Conservation (phyloP, 2,329 filamentous ascomycete species). For the Fonsecaea erecta region DNA sequence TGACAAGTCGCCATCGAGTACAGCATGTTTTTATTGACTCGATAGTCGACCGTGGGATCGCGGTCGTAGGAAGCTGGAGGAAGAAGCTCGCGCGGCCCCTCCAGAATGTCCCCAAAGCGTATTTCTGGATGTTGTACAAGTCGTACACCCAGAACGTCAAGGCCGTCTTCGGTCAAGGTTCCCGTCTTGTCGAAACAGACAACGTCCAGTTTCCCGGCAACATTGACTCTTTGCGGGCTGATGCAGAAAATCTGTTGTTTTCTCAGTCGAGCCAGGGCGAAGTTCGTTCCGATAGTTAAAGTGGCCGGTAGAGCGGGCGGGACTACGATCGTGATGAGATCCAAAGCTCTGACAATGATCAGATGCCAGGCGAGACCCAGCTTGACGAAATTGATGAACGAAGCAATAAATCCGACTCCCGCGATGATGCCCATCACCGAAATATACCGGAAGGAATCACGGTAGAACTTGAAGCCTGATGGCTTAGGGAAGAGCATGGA, state of each 20-base stretch:
- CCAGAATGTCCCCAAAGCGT: conserved; percentile 73
- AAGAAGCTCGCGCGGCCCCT: conserved; percentile 65
- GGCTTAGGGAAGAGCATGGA: conserved; percentile 99
- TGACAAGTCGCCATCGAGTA: conserved; percentile 98
- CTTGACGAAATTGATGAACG: conserved; percentile 89
- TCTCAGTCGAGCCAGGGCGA: conserved; percentile 84
- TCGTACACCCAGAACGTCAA: conserved; percentile 88
- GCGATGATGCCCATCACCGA: conserved; percentile 93
- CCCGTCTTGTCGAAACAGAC: conserved; percentile 99
- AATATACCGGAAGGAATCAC: conserved; percentile 96
- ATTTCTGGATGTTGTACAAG: conserved; percentile 69
- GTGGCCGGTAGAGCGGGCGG: conserved; percentile 93
- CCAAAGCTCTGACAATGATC: conserved; percentile 88
- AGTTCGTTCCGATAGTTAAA: conserved; percentile 93
- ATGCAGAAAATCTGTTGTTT: conserved; percentile 95
- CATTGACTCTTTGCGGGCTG: conserved; percentile 94
- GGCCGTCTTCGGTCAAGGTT: conserved; percentile 93
- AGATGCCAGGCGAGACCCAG: conserved; percentile 83
- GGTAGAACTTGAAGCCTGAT: conserved; percentile 97
- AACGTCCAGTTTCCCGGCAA: conserved; percentile 92
- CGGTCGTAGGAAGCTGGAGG: conserved; percentile 60
- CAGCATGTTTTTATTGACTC: conserved; percentile 71
- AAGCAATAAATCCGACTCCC: conserved; percentile 82
- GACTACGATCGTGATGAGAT: conserved; percentile 96
- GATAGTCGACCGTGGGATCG: conserved; percentile 64